Base-by-base conservation (phyloP, 306 rosid species). In the Alnus glutinosa region DNA sequence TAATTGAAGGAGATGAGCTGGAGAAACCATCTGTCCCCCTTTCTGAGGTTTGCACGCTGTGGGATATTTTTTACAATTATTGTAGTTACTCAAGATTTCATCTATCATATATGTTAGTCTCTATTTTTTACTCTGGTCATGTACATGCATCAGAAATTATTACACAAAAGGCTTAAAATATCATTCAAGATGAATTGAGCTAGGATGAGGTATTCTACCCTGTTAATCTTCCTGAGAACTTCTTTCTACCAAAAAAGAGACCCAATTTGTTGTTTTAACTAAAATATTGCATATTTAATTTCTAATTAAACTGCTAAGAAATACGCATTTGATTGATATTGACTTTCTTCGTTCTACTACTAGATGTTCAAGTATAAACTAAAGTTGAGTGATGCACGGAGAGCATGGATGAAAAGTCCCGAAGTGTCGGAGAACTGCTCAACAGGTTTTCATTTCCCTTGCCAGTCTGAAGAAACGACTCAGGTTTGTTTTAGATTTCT, bases 341-440 rank as follows among this genome's bases (percentile, higher is more conserved):
- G 66, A 13, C 12, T 70, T 76, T 51, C 19, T 73, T 68, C 67
- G 46, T 68, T 30, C 67, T 66, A n/a, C 54, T 70, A 55, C 82
- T 78, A 94, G 98, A 84, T 92, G 87, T 92, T 89, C 81, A 89
- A 82, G 81, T 84, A 88, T 71, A 91, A 91, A 82, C 85, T 92
- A 75, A 88, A 86, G 89, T 86, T 85, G 80, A 85, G 90, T 72
- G 91, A 88, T 78, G 95, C 87, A 73, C 97, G 92, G 76, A 83
- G 86, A 85, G 89, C 90, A 37, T 94, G 97, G 97, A 91, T 91
- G 83, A 86, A 81, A 83, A 94, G 87, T 70, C 94, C 98, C 28
- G 98, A 94, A 83, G 76, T 83, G 36, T 76, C 91, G 87, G 85
- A 80, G 75, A 94, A 91, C 80, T 92, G 98, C 83, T 94, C 98